Base-by-base conservation (phyloP, 2,329 filamentous ascomycete genomes). In the Aureobasidium sp. region DNA sequence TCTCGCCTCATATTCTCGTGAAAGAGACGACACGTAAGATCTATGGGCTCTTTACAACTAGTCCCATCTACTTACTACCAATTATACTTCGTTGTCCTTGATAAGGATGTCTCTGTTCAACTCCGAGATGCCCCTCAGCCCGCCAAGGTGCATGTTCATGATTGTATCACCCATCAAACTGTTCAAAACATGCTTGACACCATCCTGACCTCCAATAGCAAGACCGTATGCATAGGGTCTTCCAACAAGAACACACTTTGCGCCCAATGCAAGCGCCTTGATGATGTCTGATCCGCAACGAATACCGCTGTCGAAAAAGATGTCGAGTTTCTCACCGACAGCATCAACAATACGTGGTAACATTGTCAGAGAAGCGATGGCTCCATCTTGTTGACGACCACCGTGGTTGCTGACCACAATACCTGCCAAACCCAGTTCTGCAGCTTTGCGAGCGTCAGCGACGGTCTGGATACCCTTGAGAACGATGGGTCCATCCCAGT, bases 401-500 rank as follows among this genome's bases (percentile, higher is more conserved):
- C 85, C 84, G 72, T 87, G 84, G 67, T 87, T 87, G 20, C 79
- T 82, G 13, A 87, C 80, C 18, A 86, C 77, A 61, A 87, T 84
- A 0, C 84, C 85, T 48, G 84, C 77, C 33, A 82, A 80, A 10
- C 82, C 84, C 36, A 76, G 71, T 42, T 85, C 75, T 8, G 80
- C 75, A 2, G 81, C 81, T 65, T 79, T 76, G 59, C 72, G 75
- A 18, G 84, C 84, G 71, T 87, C 85, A 1, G 78, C 81, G 2
- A 83, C 78, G 51, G 80, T 82, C 70, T 86, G 83, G 63, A 84
- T 87, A 0, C 88, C 89, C 75, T 91, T 91, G 42, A 88, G 80
- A 67, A 88, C 84, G 61, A 93, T 87, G 0, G 89, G 88, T 0
- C 89, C 89, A 67, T 87, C 82, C 88, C 90, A 92, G 66, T 89